A percentile compares a stretch with the other conserved stretches of the same genome.
phyloP scores from a whole-genome alignment of 2,329 filamentous ascomycete species.

The Aaosphaeria pasadenensis region DNA sequence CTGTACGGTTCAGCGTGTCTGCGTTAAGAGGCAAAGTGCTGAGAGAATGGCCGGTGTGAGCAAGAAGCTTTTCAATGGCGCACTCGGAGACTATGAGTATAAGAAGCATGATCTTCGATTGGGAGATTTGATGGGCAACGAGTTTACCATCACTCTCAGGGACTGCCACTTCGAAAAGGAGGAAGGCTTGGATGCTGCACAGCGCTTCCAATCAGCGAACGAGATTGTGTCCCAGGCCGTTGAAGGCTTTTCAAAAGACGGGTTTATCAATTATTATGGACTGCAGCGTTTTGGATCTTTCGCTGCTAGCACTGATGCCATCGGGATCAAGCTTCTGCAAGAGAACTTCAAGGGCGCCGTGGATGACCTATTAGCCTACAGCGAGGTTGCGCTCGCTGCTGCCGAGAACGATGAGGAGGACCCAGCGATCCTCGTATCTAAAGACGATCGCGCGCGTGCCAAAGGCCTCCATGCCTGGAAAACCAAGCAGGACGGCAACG shows the following conservation, averaged over 20 bases:
- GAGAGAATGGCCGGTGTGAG: slow-evolving; percentile 65
- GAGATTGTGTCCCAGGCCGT: slow-evolving; percentile 59
- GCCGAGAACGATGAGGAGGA: slow-evolving; percentile 41
- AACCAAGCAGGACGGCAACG: slow-evolving; percentile 55
- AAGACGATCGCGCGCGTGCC: slow-evolving; percentile 77
- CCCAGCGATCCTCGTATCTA: slow-evolving; percentile 52
- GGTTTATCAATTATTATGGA: slow-evolving; percentile 97
- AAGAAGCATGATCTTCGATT: slow-evolving; percentile 69
- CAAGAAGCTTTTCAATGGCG: slow-evolving; percentile 57
- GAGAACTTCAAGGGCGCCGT: slow-evolving; percentile 79
- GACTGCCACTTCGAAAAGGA: slow-evolving; percentile 66
- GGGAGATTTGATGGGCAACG: slow-evolving; percentile 82
- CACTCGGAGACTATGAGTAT: slow-evolving; percentile 79
- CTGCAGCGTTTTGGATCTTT: slow-evolving; percentile 96
- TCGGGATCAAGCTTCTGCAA: slow-evolving; percentile 81
- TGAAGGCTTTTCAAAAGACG: slow-evolving; percentile 64
- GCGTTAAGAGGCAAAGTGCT: slow-evolving; percentile 59
- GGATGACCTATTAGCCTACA: slow-evolving; percentile 72
- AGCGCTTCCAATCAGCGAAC: slow-evolving; percentile 46
- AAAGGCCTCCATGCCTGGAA: slow-evolving; percentile 74
- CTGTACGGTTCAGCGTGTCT: slow-evolving; percentile 79
- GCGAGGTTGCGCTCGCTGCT: slow-evolving; percentile 58
- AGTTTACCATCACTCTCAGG: slow-evolving; percentile 88
- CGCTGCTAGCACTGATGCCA: slow-evolving; percentile 75
- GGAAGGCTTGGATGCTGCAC: slow-evolving; percentile 27